Evolutionary conservation across 768 basidiomycete genomes (phyloP).

Genomic region (Tricholoma terreum): DNA sequence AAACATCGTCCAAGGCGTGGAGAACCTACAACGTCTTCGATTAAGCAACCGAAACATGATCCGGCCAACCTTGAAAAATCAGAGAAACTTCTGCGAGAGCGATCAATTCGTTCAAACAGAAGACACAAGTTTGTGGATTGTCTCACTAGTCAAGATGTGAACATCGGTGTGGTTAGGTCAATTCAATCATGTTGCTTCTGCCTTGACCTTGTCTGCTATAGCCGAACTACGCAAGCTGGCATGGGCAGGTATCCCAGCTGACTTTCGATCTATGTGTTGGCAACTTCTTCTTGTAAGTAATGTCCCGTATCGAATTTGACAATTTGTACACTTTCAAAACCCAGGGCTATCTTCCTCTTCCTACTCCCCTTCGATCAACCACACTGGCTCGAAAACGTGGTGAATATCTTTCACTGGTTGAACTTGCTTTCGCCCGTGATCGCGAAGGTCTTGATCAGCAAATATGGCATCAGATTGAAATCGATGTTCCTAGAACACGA

Average conservation of each 20-base stretch:
- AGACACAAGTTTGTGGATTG: constrained; percentile 82
- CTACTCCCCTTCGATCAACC: constrained; percentile 65
- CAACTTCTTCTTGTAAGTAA: constrained; percentile 81
- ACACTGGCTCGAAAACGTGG: constrained; percentile 87
- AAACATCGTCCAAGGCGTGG: constrained; percentile 40
- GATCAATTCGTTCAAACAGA: constrained; percentile 75
- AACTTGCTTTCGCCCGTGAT: constrained; percentile 85
- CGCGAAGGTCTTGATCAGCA: constrained; percentile 87
- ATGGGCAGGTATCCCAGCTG: constrained; percentile 90
- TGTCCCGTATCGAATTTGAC: not conserved
- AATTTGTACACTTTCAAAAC: constrained; percentile 6
- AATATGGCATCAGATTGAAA: constrained; percentile 99
- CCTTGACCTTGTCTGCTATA: constrained; percentile 23
- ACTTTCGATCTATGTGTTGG: constrained; percentile 91
- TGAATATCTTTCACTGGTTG: constrained; percentile 88
- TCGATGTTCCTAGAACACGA: constrained; percentile 93
- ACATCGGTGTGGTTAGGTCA: constrained; percentile 58
- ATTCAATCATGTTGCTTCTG: not conserved
- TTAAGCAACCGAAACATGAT: constrained; percentile 21
- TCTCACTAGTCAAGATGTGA: constrained; percentile 70
- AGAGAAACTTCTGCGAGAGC: constrained; percentile 66
- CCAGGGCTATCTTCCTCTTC: constrained; percentile 91
- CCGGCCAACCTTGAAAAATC: constrained; percentile 40
- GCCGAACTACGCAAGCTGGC: constrained; percentile 87
- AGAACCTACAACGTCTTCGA: constrained; percentile 30